These are phyloP conservation scores for Mycotypha africana DNA, from an alignment of 371 early-diverging fungal species.

Conservation along the genomic window DNA sequence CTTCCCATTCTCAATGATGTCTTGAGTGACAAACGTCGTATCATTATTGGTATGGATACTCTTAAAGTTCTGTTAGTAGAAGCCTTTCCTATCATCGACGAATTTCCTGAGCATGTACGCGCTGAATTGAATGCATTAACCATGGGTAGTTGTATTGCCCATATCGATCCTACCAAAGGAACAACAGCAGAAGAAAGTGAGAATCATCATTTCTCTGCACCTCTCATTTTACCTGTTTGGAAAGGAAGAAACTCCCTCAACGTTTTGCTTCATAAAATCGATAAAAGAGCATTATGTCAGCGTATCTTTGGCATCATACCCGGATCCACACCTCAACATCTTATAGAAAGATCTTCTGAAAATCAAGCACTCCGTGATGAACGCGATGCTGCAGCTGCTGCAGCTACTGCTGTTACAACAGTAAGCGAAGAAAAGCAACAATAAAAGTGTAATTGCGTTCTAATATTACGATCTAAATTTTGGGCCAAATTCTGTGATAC, in stretches of 20 bases:
- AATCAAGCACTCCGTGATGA: conserved; percentile 4
- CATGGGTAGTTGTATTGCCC: conserved; percentile 59
- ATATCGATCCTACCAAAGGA: too few species aligned
- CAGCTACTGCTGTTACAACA: conserved; percentile 2
- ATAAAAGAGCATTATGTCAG: conserved; percentile 45
- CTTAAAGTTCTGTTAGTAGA: conserved; percentile 52
- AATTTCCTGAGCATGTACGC: conserved; percentile 22
- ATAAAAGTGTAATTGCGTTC: too few species aligned
- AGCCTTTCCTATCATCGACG: conserved; percentile 53
- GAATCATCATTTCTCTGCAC: conserved; percentile 25
- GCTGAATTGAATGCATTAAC: conserved; percentile 7
- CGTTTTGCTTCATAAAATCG: conserved; percentile 70
- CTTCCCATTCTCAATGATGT: conserved; percentile 60
- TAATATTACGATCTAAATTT: too few species aligned
- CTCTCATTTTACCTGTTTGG: conserved; percentile 69
- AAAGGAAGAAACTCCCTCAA: conserved; percentile 66
- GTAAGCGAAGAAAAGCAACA: too few species aligned
- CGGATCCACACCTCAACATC: conserved; percentile 36
- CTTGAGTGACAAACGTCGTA: conserved; percentile 48
- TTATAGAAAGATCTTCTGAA: conserved; percentile 22
- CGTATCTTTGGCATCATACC: conserved; percentile 39
- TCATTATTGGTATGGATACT: conserved; percentile 47
- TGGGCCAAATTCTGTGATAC: too few species aligned
- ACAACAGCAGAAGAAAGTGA: conserved; percentile 27
- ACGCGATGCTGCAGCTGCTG: conserved; percentile 8